Evolutionary conservation across 73 alveolate genomes (phyloP).

Genomic region (Loxodes magnus): DNA sequence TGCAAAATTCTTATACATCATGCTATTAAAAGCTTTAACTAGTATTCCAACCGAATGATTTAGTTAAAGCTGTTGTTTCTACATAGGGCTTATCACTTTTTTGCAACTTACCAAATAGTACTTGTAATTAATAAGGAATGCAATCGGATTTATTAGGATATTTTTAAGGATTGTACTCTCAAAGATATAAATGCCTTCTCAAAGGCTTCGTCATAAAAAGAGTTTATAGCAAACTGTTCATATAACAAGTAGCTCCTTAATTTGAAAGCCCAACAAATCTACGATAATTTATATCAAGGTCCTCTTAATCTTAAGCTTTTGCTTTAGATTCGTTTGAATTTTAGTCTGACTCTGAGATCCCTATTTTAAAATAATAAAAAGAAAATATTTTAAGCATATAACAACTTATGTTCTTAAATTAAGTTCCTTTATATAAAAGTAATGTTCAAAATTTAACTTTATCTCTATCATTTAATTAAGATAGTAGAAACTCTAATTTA

Average conservation of each 20-base stretch:
- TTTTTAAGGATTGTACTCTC: constrained; percentile 24
- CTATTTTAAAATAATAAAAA: too few relatives aligned
- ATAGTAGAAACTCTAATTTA: too few relatives aligned
- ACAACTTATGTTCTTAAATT: too few relatives aligned
- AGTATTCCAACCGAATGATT: constrained; percentile 47
- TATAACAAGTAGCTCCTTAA: constrained; percentile 82
- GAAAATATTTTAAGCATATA: too few relatives aligned
- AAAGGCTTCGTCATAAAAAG: constrained; percentile 64
- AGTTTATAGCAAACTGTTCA: constrained; percentile 67
- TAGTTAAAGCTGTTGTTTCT: constrained; percentile 32
- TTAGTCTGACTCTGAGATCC: too few relatives aligned
- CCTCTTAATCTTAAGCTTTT: too few relatives aligned
- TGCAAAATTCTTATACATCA: constrained; percentile 73
- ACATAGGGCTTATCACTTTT: constrained; percentile 13
- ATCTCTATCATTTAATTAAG: too few relatives aligned
- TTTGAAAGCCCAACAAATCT: constrained; percentile 72
- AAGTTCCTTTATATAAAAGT: too few relatives aligned
- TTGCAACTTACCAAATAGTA: constrained; percentile 43
- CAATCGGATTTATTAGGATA: constrained; percentile 40
- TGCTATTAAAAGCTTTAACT: constrained; percentile 39
- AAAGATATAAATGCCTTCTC: background rate
- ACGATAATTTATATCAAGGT: too few relatives aligned
- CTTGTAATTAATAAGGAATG: constrained; percentile 50
- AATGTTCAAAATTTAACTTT: too few relatives aligned
- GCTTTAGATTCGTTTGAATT: too few relatives aligned